Conservation (phyloP, 2,329 filamentous ascomycete species). For the Alternaria incomplexa region DNA sequence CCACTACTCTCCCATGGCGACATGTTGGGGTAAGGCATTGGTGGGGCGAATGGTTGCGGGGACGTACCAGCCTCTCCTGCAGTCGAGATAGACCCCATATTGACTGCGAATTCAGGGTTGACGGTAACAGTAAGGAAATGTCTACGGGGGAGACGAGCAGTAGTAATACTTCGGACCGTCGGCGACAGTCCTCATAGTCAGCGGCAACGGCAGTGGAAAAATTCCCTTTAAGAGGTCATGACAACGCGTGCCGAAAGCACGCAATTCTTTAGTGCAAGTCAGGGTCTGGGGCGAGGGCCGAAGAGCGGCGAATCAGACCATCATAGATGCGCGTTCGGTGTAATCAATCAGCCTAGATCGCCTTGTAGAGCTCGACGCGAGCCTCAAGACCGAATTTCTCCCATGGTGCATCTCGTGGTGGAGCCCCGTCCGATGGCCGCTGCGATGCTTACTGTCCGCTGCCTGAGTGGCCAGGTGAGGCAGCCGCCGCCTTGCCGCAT, state of each 20-base stretch:
- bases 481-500: slow-evolving; percentile 19
- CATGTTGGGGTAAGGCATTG: slow-evolving; percentile 17
- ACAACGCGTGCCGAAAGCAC: slow-evolving; percentile 26
- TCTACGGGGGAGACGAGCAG: slow-evolving; percentile 21
- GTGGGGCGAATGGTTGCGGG: slow-evolving; percentile 24
- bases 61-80: slow-evolving; percentile 52
- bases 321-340: slow-evolving; percentile 11
- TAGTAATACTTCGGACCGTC: slow-evolving; percentile 35
- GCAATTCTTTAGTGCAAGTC: slow-evolving; percentile 25
- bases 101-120: slow-evolving; percentile 33
- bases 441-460: slow-evolving; percentile 17
- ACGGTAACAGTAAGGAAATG: slow-evolving; percentile 24
- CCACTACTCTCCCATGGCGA: slow-evolving; percentile 9
- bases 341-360: slow-evolving; percentile 6
- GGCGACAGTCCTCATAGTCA: slow-evolving; percentile 32
- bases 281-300: slow-evolving; percentile 20
- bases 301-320: slow-evolving; percentile 20
- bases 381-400: slow-evolving; percentile 1
- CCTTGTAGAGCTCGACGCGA: slow-evolving; percentile 15
- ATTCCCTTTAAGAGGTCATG: slow-evolving; percentile 32
- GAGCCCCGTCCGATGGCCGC: slow-evolving; percentile 5
- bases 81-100: slow-evolving; percentile 50
- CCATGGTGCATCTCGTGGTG: slow-evolving; percentile 6
- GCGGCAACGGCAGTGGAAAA: slow-evolving; percentile 36
- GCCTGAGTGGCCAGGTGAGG: slow-evolving; percentile 20